Base-by-base conservation (phyloP, 2,329 filamentous ascomycete genomes). In the Pseudogymnoascus sp. region DNA sequence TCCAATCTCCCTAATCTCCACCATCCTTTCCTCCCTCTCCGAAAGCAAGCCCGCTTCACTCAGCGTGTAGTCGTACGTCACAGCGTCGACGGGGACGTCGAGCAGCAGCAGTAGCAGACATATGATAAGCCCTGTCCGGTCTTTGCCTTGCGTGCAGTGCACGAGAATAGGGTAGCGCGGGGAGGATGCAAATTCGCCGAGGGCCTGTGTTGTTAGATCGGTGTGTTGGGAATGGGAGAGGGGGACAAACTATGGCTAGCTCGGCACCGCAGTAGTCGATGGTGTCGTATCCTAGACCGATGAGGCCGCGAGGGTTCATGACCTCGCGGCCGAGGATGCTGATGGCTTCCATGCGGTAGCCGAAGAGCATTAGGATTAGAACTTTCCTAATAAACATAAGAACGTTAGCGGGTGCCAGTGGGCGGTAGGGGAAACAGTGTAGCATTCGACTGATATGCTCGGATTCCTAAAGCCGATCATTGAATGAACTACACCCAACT, bases 131-230 rank as follows among this genome's bases (percentile, higher is more conserved):
- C 92, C 92, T 1, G 86, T 92, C 2, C 92, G 84, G 71, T 96
- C 92, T 73, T 96, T 96, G 64, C 92, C 92, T 70, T 96, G 91
- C 0, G 91, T 95, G 74, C 92, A 96, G 74, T 96, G 91, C 2
- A 95, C 77, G 6, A 96, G 72, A 0, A 87, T 75, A 0, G 91
- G 91, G 66, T 86, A 85, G 14, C 79, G 79, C 0, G 73, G 68
- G 2, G 78, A 72, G 1, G 79, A 72, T 8, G 79, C 75, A 24
- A 85, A 74, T 6, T 83, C 73, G 6, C 77, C 75, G 38, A 87
- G 81, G 28, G 82, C 76, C 69, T 79, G 60, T 60, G 37, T 65
- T 35, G 33, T 24, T 19, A 43, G 41, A 43, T 64, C 35, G 16
- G 0, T 10, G n/a, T 33, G 8, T 1, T 22, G 19, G 38, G 33